phyloP scores from a whole-genome alignment of 2,329 filamentous ascomycete species.

The Mycocentrospora acerina region DNA sequence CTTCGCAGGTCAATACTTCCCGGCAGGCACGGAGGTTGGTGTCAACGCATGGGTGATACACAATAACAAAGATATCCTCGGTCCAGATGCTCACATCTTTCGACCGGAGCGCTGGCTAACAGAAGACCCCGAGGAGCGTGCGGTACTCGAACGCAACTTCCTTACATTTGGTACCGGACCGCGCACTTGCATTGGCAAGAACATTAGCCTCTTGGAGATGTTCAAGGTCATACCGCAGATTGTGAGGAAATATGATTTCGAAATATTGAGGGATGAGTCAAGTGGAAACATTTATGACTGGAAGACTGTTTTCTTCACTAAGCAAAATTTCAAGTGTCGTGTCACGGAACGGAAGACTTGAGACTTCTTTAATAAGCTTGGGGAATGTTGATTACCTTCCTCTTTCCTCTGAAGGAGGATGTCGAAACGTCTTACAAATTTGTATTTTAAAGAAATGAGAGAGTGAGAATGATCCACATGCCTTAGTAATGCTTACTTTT shows the following conservation, averaged over 20 bases:
- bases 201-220: conserved; percentile 26
- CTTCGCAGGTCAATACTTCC: conserved; percentile 43
- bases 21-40: conserved; percentile 47
- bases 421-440: no score
- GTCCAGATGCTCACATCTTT: conserved; percentile 40
- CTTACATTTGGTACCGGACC: conserved; percentile 22
- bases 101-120: conserved; percentile 48
- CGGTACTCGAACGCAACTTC: conserved; percentile 8
- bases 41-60: conserved; percentile 51
- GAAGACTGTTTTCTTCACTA: no score
- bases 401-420: no score
- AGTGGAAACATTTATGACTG: no score
- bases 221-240: conserved; percentile 23
- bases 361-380: no score
- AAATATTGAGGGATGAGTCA: conserved; percentile 5
- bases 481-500: no score
- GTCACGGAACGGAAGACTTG: no score
- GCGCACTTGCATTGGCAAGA: conserved; percentile 25
- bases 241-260: conserved; percentile 18
- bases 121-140: conserved; percentile 4
- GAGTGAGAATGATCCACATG: no score
- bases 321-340: no score
- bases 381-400: no score
- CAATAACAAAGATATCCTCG: conserved; percentile 43
- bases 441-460: no score